These are phyloP conservation scores for Quercus parvula DNA, from an alignment of 306 rosid genomes.

Conservation along the genomic window DNA sequence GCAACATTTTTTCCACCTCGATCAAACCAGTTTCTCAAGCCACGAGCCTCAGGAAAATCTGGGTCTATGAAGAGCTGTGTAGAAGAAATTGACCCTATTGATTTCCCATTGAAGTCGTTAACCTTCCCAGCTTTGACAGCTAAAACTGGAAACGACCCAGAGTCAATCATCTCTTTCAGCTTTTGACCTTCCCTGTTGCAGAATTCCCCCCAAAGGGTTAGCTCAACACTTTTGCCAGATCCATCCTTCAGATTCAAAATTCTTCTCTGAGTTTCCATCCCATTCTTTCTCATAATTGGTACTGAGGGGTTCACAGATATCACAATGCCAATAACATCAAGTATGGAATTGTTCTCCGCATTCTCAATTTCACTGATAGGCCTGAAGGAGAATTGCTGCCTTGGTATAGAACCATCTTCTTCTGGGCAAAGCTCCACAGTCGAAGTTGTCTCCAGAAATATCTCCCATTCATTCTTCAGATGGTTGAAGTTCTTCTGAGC, in stretches of 20 bases:
- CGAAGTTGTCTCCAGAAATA: constrained; percentile 74
- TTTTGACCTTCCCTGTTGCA: constrained; percentile 94
- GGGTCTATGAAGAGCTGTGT: constrained; percentile 90
- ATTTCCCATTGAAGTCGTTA: constrained; percentile 86
- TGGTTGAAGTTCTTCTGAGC: constrained; percentile 93
- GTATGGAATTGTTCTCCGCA: constrained; percentile 67
- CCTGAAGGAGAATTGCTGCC: constrained; percentile 78
- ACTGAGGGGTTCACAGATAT: constrained; percentile 77
- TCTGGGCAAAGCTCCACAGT: constrained; percentile 78
- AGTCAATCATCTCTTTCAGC: constrained; percentile 68
- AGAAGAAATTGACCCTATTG: constrained; percentile 82
- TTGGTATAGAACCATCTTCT: constrained; percentile 92
- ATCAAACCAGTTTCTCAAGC: constrained; percentile 80
- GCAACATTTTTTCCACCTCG: constrained; percentile 65
- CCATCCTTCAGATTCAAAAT: constrained; percentile 73
- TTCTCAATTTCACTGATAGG: constrained; percentile 81
- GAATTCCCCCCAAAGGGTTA: constrained; percentile 95
- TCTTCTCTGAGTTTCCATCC: constrained; percentile 96
- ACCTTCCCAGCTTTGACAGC: constrained; percentile 95
- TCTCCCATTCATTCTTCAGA: constrained; percentile 97
- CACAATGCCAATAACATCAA: constrained; percentile 85
- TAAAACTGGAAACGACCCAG: constrained; percentile 64
- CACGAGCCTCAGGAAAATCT: constrained; percentile 64
- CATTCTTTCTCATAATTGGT: constrained; percentile 93
- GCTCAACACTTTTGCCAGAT: constrained; percentile 77